Base-by-base conservation (phyloP, 2,329 filamentous ascomycete genomes). In the Xylariaceae sp. region DNA sequence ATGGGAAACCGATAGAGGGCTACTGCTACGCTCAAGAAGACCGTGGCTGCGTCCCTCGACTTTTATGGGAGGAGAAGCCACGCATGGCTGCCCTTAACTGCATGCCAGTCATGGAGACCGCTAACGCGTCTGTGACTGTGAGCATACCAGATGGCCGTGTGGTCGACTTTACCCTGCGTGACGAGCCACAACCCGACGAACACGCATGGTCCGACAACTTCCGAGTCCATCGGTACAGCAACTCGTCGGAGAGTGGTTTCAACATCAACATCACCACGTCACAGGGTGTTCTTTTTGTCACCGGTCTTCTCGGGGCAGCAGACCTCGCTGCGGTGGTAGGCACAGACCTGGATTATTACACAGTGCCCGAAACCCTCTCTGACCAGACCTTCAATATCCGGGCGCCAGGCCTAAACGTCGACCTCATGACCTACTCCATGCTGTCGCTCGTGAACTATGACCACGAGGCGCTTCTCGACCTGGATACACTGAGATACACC, bases 341-440 rank as follows among this genome's bases (percentile, higher is more conserved):
- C 15, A 5, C 12, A 29, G 4, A 23, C n/a, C 15, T 31, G 3
- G 13, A 6, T 27, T 14, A 34, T 11, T 27, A 16, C n/a, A 34
- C 32, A 4, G 14, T 14, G 4, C 11, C 38, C 9, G 40, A 49
- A 23, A 28, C 38, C 9, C 13, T 28, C 16, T 9, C 19, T 13
- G 44, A 50, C 6, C 39, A 47, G 15, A 50, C 47, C 4, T 50
- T 47, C 16, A 47, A 44, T 24, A 39, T 49, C n/a, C 38, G 46
- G 2, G 14, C 43, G 6, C 37, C 44, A 1, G 44, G 44, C 4
- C 30, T 50, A 9, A 47, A 47, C 9, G 39, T 41, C 26, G 44
- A 47, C 14, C 27, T 40, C 1, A 47, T 50, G 38, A 37, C 41
- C 17, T 50, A 50, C 14, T 34, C 47, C 2, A 50, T 50, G 46